These are phyloP conservation scores for Hypoxylon sp. DNA, from an alignment of 2,329 filamentous ascomycete species.

Conservation along the genomic window DNA sequence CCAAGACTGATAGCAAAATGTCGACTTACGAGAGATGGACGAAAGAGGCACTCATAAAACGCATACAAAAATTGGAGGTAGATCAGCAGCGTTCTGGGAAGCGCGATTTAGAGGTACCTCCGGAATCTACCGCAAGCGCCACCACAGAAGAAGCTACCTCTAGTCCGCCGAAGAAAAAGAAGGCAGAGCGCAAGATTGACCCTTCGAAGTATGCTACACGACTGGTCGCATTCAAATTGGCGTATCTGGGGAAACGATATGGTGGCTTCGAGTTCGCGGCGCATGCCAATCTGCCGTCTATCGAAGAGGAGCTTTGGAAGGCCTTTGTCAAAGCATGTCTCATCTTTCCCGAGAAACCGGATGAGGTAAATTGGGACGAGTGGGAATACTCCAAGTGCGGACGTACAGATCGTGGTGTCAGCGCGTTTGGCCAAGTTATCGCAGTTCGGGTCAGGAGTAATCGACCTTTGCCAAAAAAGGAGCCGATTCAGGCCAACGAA, in stretches of 20 bases:
- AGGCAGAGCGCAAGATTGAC: conserved; percentile 67
- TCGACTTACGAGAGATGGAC: conserved; percentile 72
- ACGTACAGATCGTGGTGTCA: conserved; percentile 90
- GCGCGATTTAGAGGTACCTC: background rate
- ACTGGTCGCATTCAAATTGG: conserved; percentile 89
- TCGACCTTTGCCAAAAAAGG: conserved; percentile 61
- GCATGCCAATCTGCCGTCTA: conserved; percentile 76
- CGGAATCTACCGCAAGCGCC: background rate
- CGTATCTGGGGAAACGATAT: conserved; percentile 90
- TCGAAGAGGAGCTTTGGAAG: conserved; percentile 95
- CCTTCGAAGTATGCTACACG: conserved; percentile 83
- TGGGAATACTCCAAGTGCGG: conserved; percentile 96
- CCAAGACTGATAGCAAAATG: conserved; percentile 41
- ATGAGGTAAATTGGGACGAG: conserved; percentile 78
- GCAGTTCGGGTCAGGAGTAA: conserved; percentile 84
- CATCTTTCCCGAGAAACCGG: conserved; percentile 74
- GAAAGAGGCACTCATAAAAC: conserved; percentile 71
- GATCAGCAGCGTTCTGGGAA: conserved; percentile 49
- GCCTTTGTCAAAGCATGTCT: conserved; percentile 83
- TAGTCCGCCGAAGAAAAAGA: conserved; percentile 49
- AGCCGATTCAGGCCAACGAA: conserved; percentile 35
- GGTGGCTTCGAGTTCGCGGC: conserved; percentile 91
- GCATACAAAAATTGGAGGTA: conserved; percentile 72
- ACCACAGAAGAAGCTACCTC: background rate
- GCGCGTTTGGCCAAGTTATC: conserved; percentile 96